Percentiles rank a stretch among this genome's conserved stretches.
Conservation (phyloP, 2,329 filamentous ascomycete genomes). For the Tolypocladium tropicale region DNA sequence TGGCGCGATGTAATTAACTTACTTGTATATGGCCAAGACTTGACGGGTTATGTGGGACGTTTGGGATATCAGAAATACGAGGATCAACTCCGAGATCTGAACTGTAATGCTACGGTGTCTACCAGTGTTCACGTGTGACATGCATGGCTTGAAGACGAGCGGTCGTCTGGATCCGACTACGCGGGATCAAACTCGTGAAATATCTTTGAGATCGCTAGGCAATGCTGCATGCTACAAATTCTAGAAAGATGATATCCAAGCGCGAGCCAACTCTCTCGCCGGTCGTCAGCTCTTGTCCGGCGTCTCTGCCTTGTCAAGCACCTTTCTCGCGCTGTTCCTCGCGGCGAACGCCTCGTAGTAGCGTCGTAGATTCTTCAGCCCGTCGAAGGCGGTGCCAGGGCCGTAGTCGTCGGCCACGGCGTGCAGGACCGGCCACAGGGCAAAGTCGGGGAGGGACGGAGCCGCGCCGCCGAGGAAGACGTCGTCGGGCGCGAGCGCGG, state of each 20-base stretch:
- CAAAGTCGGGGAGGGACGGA: slow-evolving; percentile 41
- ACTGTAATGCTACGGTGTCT: not conserved
- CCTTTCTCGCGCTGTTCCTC: slow-evolving; percentile 12
- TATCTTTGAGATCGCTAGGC: not conserved
- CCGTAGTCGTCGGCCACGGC: slow-evolving; percentile 27
- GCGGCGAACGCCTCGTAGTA: slow-evolving; percentile 25
- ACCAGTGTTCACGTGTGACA: not conserved
- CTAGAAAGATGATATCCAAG: not conserved
- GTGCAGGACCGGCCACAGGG: slow-evolving; percentile 45
- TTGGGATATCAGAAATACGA: not conserved
- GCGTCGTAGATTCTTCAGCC: slow-evolving; percentile 17
- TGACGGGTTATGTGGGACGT: not conserved
- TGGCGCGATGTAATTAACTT: slow-evolving; percentile 6
- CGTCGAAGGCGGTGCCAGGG: slow-evolving; percentile 15
- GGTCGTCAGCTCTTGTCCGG: not conserved
- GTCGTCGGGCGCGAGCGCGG: slow-evolving; percentile 11
- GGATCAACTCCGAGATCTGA: slow-evolving; percentile 4
- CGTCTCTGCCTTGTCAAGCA: slow-evolving; percentile 7
- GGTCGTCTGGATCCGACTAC: not conserved
- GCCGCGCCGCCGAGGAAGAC: slow-evolving; percentile 34
- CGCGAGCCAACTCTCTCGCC: not conserved
- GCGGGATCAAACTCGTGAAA: not conserved
- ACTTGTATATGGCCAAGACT: slow-evolving; percentile 1
- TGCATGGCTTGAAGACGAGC: not conserved
- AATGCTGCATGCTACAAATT: not conserved